Conservation (phyloP, 2,329 filamentous ascomycete species). For the Pseudocercospora musae region DNA sequence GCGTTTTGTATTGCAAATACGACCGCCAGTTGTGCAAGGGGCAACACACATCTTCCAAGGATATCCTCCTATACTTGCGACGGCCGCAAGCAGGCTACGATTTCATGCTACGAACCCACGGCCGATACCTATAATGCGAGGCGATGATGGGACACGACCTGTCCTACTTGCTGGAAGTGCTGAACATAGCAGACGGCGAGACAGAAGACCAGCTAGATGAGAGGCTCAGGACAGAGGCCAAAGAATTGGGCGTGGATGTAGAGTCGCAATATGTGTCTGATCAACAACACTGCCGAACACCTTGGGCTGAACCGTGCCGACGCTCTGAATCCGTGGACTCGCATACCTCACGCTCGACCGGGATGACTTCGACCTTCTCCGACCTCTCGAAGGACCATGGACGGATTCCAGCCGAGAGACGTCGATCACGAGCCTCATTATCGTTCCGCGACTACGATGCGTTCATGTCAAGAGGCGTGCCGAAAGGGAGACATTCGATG, state of each 20-base stretch:
- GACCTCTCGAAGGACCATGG: constrained; percentile 31
- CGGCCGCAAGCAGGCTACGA: not conserved
- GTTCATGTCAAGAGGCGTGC: constrained; percentile 29
- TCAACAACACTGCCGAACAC: constrained; percentile 7
- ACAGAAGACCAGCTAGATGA: constrained; percentile 32
- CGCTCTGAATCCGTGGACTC: constrained; percentile 34
- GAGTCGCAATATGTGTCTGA: constrained; percentile 13
- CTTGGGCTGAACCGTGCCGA: constrained; percentile 22
- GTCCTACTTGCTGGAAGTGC: constrained; percentile 31
- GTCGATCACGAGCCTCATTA: constrained; percentile 27
- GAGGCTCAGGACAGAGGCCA: constrained; percentile 27
- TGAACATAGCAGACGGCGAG: constrained; percentile 29
- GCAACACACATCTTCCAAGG: not conserved
- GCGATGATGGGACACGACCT: constrained; percentile 22
- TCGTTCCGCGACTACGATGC: constrained; percentile 37
- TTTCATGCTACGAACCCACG: not conserved
- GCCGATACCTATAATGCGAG: constrained; percentile 11
- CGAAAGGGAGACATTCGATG: constrained; percentile 27
- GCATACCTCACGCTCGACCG: constrained; percentile 34
- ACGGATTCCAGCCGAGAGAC: constrained; percentile 3
- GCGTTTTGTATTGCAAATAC: constrained; percentile 5
- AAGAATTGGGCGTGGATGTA: constrained; percentile 27
- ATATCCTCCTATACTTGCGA: not conserved
- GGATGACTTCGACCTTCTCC: constrained; percentile 34
- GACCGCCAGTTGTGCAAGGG: constrained; percentile 3